phyloP scores from a whole-genome alignment of 225 moss, liverwort and hornwort genomes.

The Marchantia polymorpha region DNA sequence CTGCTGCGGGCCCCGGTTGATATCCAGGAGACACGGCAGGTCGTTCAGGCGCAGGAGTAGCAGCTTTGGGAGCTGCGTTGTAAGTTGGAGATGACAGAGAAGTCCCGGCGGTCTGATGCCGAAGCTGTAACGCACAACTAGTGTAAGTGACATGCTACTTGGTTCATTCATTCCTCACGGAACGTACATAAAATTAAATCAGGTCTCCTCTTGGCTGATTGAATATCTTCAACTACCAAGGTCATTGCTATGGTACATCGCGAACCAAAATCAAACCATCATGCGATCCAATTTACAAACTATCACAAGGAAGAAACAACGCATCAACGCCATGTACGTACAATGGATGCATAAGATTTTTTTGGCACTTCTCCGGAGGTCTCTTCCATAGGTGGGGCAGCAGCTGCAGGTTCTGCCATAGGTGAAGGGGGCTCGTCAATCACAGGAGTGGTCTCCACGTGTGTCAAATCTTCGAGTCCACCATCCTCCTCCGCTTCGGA shows the following conservation, averaged over 20 bases:
- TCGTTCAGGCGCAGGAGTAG: constrained; percentile 44
- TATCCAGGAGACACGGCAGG: constrained; percentile 31
- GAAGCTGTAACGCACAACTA: constrained; percentile 19
- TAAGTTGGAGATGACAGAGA: constrained; percentile 6
- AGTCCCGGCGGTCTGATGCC: constrained; percentile 27
- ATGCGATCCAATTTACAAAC: constrained; percentile 22
- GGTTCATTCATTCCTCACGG: neutral
- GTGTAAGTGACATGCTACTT: neutral
- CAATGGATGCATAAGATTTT: constrained; percentile 48
- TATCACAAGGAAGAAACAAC: neutral
- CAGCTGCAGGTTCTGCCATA: constrained; percentile 21
- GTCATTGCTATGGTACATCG: neutral
- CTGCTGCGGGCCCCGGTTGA: constrained; percentile 33
- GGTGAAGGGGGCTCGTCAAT: constrained; percentile 37
- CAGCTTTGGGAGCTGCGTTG: constrained; percentile 34
- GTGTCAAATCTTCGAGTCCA: constrained; percentile 38
- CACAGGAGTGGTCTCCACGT: constrained; percentile 41
- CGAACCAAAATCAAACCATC: constrained; percentile 14
- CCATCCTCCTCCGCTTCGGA: constrained; percentile 50
- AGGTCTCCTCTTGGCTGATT: neutral
- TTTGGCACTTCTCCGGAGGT: constrained; percentile 39
- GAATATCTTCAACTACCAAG: no score
- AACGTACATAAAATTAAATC: neutral
- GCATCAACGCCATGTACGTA: constrained; percentile 19
- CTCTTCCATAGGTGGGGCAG: constrained; percentile 25